These are phyloP conservation scores for Chenopodium album DNA, from an alignment of 148 eudicot genomes.

Conservation along the genomic window DNA sequence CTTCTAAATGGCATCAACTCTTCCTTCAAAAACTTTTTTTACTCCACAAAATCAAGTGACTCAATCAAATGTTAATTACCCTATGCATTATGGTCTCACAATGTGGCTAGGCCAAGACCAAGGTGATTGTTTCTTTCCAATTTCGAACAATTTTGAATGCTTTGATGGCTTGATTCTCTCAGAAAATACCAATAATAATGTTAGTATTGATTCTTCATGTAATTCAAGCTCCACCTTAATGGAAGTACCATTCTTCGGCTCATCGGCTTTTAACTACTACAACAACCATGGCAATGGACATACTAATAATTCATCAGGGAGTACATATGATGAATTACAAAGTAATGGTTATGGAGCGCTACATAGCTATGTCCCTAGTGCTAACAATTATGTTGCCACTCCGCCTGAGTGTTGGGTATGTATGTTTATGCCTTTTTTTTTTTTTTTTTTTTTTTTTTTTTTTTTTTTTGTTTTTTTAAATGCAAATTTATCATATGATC, in stretches of 20 bases:
- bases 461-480: not conserved
- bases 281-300: not conserved
- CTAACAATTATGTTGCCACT: slow-evolving; percentile 5
- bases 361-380: not conserved
- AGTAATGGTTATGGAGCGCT: not conserved
- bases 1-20: slow-evolving; percentile 20
- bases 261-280: not conserved
- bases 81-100: slow-evolving; percentile 1
- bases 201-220: not conserved
- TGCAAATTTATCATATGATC: too few relatives aligned
- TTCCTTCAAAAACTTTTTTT: not conserved
- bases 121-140: not conserved
- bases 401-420: slow-evolving; percentile 21
- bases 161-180: not conserved
- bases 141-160: not conserved
- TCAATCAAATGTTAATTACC: not conserved
- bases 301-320: not conserved
- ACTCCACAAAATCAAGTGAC: not conserved
- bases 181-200: not conserved
- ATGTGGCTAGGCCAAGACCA: slow-evolving; percentile 20
- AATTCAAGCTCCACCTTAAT: not conserved
- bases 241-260: not conserved
- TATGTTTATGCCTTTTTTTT: not conserved
- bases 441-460: not conserved
- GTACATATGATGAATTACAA: not conserved